Conservation (phyloP, 345 rosid species). For the Citrus sp. region DNA sequence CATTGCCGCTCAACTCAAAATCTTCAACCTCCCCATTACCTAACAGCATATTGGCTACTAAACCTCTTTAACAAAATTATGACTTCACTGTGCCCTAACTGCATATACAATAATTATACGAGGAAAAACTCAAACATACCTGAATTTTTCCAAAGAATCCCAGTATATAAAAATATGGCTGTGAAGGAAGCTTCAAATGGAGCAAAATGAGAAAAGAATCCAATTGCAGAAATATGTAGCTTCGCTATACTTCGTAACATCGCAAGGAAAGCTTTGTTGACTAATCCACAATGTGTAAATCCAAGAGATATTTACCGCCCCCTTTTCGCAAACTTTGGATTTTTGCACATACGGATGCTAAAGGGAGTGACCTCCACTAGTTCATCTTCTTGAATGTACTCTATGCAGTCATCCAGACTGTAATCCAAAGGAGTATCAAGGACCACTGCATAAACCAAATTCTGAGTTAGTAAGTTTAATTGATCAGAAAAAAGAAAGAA, state of each 20-base stretch:
- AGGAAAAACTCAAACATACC: conserved; percentile 9
- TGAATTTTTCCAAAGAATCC: not conserved
- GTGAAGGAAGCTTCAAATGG: not conserved
- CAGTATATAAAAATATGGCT: not conserved
- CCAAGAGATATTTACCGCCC: conserved; percentile 30
- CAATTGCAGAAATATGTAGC: not conserved
- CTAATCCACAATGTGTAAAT: not conserved
- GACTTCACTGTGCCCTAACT: not conserved
- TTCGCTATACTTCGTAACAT: not conserved
- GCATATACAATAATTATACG: not conserved
- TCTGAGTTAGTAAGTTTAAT: not conserved
- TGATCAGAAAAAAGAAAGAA: too few species aligned
- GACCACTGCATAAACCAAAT: conserved; percentile 51
- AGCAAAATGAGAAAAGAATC: not conserved
- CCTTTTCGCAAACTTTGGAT: conserved; percentile 67
- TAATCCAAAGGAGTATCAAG: conserved; percentile 86
- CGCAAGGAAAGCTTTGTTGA: conserved; percentile 2
- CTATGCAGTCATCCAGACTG: conserved; percentile 94
- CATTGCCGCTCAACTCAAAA: not conserved
- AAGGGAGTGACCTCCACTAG: conserved; percentile 93
- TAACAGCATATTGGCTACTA: conserved; percentile 1
- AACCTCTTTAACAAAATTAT: not conserved
- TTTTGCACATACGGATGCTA: conserved; percentile 86
- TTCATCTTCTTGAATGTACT: conserved; percentile 96
- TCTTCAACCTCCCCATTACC: conserved; percentile 5